A percentile compares a stretch with the other conserved stretches of the same genome.
Evolutionary conservation across 345 rosid genomes (phyloP).

Genomic region (Draba incana): DNA sequence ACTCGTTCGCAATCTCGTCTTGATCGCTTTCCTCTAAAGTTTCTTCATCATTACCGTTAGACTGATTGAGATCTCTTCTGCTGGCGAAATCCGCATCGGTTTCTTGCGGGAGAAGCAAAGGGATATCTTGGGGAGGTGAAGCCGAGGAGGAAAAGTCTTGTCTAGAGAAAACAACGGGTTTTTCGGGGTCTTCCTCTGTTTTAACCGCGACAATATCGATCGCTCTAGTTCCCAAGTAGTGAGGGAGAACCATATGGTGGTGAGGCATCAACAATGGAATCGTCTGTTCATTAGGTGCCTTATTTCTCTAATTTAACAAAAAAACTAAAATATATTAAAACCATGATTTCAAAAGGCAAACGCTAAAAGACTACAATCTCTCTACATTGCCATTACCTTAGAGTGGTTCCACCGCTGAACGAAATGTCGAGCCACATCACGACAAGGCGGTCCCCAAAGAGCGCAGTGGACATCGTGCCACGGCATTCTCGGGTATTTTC

Average conservation of each 20-base stretch:
- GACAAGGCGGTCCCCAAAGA: conserved; percentile 96
- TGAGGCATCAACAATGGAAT: conserved; percentile 93
- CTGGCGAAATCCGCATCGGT: conserved; percentile 42
- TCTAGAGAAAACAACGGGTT: conserved; percentile 43
- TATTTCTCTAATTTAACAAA: conserved; percentile 63
- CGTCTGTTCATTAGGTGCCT: conserved; percentile 79
- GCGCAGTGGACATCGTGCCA: conserved; percentile 99
- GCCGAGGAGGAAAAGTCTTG: conserved; percentile 54
- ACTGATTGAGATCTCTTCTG: conserved; percentile 30
- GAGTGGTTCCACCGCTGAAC: conserved; percentile 99
- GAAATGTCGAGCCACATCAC: conserved; percentile 88
- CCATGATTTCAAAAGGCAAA: neutral
- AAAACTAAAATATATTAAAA: conserved; percentile 13
- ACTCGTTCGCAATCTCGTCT: conserved; percentile 28
- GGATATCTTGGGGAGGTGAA: conserved; percentile 71
- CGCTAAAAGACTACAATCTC: neutral
- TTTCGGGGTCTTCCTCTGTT: conserved; percentile 44
- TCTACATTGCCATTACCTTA: conserved; percentile 53
- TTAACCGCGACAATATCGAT: conserved; percentile 47
- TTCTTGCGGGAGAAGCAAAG: conserved; percentile 90
- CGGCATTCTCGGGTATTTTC: conserved; percentile 90
- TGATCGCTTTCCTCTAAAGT: conserved; percentile 45
- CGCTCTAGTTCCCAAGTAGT: conserved; percentile 79
- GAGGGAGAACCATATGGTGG: conserved; percentile 97
- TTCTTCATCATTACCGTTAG: conserved; percentile 41